Evolutionary conservation across 1,284 basidiomycete genomes (phyloP), one percentile per base, ranked within the genome.

Genomic region (Puccinia hordei): DNA sequence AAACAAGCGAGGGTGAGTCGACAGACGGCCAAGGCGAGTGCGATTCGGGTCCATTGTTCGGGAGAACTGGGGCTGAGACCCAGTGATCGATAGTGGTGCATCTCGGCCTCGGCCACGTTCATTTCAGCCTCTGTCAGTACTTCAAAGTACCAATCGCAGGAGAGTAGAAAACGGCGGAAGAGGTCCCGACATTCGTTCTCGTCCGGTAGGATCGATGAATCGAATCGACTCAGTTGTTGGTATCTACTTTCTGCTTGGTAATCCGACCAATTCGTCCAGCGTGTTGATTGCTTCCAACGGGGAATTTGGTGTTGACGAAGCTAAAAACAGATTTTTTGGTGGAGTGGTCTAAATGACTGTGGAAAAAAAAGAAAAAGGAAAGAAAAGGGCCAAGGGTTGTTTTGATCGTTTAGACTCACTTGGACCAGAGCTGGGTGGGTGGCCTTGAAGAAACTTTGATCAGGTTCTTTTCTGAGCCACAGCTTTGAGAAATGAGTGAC

Each of bases 381-480:
- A 73, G 3, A 27, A 73, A 57, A 73, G 27, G 9, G 33, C 33
- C 15, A 71, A 30, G 27, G 2, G 61, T 55, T 12, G 19, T 30
- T n/a, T n/a, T 1, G 57, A 77, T 55, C 19, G 49, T 30, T 24
- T 24, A 68, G 10, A 73, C 33, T 35, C 9, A 80, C 77, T 41
- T 72, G 49, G 0, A 80, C 77, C 4, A 80, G 24, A 24, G 68
- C 53, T 12, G 77, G 69, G 65, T 80, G 77, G 53, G 53, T 80
- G n/a, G 77, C 66, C 22, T 63, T 38, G 22, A 71, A 51, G 17
- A 80, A 80, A 24, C 66, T 71, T 30, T 72, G 38, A 51, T 80
- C 77, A 33, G 77, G 77, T 12, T 80, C 57, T 73, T 71, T 63
- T 46, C 68, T 72, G 17, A 80, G 59, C 77, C 77, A 80, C 30